Percentiles rank a stretch among this genome's conserved stretches.
Evolutionary conservation across 129 eudicot species (phyloP).

Genomic region (Solidago caesia): DNA sequence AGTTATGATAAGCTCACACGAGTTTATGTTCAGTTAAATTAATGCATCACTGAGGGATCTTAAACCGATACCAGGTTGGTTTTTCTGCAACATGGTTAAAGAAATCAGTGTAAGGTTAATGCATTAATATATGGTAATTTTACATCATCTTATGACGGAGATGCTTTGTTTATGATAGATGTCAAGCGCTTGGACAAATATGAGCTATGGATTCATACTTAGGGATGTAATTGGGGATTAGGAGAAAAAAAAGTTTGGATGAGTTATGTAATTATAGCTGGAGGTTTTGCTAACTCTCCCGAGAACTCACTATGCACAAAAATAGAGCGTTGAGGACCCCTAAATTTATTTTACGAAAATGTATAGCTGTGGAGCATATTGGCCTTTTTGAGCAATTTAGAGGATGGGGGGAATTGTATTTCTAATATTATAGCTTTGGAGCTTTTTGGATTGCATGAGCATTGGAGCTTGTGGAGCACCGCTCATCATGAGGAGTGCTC

Average conservation of each 20-base stretch:
- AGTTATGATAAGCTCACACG: neutral
- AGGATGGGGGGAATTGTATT: constrained; percentile 70
- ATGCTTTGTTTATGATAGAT: constrained; percentile 94
- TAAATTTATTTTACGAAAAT: constrained; percentile 55
- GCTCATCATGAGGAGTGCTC: constrained; percentile 95
- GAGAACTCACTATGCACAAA: constrained; percentile 55
- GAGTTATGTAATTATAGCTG: constrained; percentile 56
- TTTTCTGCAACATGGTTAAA: neutral
- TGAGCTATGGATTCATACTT: constrained; percentile 92
- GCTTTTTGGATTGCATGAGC: constrained; percentile 88
- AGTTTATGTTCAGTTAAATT: neutral
- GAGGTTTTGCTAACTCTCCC: constrained; percentile 64
- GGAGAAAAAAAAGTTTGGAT: constrained; percentile 68
- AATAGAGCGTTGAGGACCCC: constrained; percentile 58
- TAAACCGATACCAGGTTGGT: neutral
- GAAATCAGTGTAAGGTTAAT: constrained; percentile 41
- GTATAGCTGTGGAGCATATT: constrained; percentile 81
- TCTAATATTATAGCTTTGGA: constrained; percentile 76
- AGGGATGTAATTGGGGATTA: constrained; percentile 81
- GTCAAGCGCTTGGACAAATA: constrained; percentile 91
- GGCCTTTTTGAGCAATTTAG: constrained; percentile 76
- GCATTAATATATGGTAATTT: constrained; percentile 37
- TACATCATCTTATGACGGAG: constrained; percentile 76
- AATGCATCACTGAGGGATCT: constrained; percentile 6
- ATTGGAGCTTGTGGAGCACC: constrained; percentile 94